Base-by-base conservation (phyloP, 176 grass and related monocot species). In the Hordeum marinum region DNA sequence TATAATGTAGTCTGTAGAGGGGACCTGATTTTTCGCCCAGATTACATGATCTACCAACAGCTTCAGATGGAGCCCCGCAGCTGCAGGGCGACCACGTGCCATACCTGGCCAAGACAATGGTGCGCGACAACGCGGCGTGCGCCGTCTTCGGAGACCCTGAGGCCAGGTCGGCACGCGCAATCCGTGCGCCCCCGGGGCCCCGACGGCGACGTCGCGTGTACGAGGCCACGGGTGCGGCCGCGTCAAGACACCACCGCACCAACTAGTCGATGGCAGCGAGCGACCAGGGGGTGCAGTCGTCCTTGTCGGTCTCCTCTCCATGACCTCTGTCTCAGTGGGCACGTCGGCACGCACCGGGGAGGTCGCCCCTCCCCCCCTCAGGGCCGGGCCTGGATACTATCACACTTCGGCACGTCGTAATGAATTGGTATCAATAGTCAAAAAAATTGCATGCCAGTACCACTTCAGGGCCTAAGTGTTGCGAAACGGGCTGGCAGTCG, bases 261-360 rank as follows among this genome's bases (percentile, higher is more conserved):
- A 39, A 58, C 52, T 7, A 12, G 64, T 37, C 29, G 80, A 43
- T 46, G 45, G 85, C 24, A 35, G 43, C 45, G 23, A 35, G 34
- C n/a, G 26, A 7, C 31, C 24, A 9, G 10, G 72, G 13, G 77
- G 14, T 10, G 42, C 3, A 34, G 10, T 14, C 40, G 8, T 9
- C 58, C 58, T 2, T 24, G 12, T 20, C 31, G 7, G 58, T 4
- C 58, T 26, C 40, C 39, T 11, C 17, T 27, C 50, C 32, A 43
- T 70, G 24, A 79, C 43, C 46, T 27, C 40, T 1, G 70, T 52
- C 20, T 61, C 48, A 4, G 69, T 69, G 46, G 61, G 59, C 35
- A 82, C 82, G 45, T 87, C 45, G 46, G 61, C 79, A 50, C 57
- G 55, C 67, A 62, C n/a, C n/a, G n/a, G n/a, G n/a, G n/a, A n/a